phyloP scores from a whole-genome alignment of 805 yeast species.

The Danielozyma ontarioensis region DNA sequence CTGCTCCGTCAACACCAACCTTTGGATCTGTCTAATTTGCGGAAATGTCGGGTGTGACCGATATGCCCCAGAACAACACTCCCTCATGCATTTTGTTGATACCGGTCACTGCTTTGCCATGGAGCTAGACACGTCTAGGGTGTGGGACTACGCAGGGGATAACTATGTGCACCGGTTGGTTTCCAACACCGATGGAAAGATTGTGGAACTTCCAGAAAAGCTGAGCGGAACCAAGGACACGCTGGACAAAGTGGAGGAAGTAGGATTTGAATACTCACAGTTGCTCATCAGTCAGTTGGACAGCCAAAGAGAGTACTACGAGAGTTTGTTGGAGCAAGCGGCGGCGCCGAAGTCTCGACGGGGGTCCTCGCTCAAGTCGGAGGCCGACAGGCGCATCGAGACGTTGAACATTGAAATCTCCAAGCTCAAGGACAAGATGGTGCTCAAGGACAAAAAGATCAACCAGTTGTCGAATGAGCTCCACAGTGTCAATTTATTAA shows the following conservation, averaged over 20 bases:
- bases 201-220: slow-evolving; percentile 65
- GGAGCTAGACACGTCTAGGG: slow-evolving; percentile 80
- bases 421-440: slow-evolving; percentile 23
- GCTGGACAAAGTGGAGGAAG: slow-evolving; percentile 45
- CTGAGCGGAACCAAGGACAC: slow-evolving; percentile 4
- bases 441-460: slow-evolving; percentile 24
- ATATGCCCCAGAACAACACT: slow-evolving; percentile 75
- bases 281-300: slow-evolving; percentile 75
- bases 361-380: slow-evolving; percentile 10
- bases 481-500: slow-evolving; percentile 25
- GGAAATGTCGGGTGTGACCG: slow-evolving; percentile 93
- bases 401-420: slow-evolving; percentile 7
- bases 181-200: slow-evolving; percentile 82
- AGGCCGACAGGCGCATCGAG: slow-evolving; percentile 7
- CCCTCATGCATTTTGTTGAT: slow-evolving; percentile 70
- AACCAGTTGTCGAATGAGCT: slow-evolving; percentile 26
- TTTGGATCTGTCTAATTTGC: slow-evolving; percentile 88
- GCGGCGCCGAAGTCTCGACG: slow-evolving; percentile 14
- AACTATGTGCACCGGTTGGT: slow-evolving; percentile 82
- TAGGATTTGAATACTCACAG: slow-evolving; percentile 75
- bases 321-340: slow-evolving; percentile 32
- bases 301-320: slow-evolving; percentile 81
- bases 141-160: slow-evolving; percentile 94
- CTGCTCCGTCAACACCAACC: slow-evolving; percentile 56
- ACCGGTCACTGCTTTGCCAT: slow-evolving; percentile 88